Percentiles rank a stretch among this genome's conserved stretches.
Evolutionary conservation across 257 asterid genomes (phyloP).

Genomic region (Solanum gracilifrons): DNA sequence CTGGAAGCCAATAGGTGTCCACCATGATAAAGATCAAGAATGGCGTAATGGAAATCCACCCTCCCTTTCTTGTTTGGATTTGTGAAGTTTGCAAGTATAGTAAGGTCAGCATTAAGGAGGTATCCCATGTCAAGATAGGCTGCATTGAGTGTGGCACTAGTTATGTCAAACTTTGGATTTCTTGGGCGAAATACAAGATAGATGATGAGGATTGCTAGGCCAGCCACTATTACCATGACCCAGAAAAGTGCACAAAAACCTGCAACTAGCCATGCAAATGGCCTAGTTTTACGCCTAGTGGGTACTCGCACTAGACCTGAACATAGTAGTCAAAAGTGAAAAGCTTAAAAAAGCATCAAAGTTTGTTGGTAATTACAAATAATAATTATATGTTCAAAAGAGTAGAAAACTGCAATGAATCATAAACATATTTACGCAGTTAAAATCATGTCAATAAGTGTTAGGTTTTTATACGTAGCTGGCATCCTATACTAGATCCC

Average conservation of each 20-base stretch:
- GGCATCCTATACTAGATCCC: not conserved
- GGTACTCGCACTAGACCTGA: constrained; percentile 2
- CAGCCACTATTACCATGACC: constrained; percentile 63
- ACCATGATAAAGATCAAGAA: constrained; percentile 51
- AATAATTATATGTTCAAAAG: not conserved
- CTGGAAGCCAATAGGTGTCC: constrained; percentile 43
- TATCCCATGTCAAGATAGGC: constrained; percentile 93
- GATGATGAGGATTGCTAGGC: constrained; percentile 54
- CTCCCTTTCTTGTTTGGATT: constrained; percentile 75
- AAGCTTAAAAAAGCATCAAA: not conserved
- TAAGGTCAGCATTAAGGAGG: constrained; percentile 69
- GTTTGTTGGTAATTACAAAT: not conserved
- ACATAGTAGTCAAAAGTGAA: not conserved
- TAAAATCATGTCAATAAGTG: not conserved
- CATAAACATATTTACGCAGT: not conserved
- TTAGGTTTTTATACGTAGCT: not conserved
- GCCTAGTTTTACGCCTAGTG: constrained; percentile 26
- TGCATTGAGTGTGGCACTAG: constrained; percentile 59
- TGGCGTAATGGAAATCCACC: constrained; percentile 54
- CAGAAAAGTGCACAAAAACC: constrained; percentile 72
- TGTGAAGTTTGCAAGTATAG: constrained; percentile 71
- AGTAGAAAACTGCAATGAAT: not conserved
- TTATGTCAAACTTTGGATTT: constrained; percentile 69
- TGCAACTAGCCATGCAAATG: constrained; percentile 72
- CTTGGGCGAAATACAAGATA: constrained; percentile 69